A percentile compares a stretch with the other conserved stretches of the same genome.
Evolutionary conservation across 768 basidiomycete genomes (phyloP).

Genomic region (Artomyces pyxidatus): DNA sequence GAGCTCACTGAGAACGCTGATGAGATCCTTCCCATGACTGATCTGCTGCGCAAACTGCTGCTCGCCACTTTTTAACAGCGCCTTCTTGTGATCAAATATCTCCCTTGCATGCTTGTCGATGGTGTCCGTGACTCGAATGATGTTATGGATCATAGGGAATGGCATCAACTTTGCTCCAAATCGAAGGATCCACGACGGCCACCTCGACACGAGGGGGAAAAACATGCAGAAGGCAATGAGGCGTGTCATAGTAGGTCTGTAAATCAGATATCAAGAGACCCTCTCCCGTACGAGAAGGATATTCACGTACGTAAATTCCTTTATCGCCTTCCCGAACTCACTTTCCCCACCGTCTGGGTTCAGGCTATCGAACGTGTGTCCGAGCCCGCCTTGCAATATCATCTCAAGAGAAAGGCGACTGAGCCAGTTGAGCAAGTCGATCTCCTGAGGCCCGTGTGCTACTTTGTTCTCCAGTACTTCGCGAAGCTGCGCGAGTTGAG

Average conservation of each 20-base stretch:
- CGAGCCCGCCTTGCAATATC: neutral
- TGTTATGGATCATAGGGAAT: neutral
- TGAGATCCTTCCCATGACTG: constrained; percentile 23
- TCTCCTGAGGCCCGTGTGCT: neutral
- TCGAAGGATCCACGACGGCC: neutral
- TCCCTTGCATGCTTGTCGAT: neutral
- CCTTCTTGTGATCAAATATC: neutral
- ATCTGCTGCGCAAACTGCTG: constrained; percentile 14
- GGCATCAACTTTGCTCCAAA: neutral
- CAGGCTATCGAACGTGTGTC: neutral
- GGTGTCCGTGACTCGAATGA: neutral
- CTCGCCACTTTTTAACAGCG: constrained; percentile 12
- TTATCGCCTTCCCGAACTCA: neutral
- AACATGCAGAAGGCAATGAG: neutral
- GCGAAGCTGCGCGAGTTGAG: neutral
- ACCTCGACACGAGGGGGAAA: neutral
- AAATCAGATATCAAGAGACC: neutral
- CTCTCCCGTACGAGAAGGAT: neutral
- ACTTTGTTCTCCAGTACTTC: neutral
- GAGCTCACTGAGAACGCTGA: constrained; percentile 20
- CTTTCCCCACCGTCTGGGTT: neutral
- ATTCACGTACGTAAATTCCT: neutral
- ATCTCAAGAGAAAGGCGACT: neutral
- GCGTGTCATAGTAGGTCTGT: neutral
- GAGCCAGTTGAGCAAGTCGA: neutral